Evolutionary conservation across 352 stramenopile genomes (phyloP).

Genomic region (Globisporangium splendens): DNA sequence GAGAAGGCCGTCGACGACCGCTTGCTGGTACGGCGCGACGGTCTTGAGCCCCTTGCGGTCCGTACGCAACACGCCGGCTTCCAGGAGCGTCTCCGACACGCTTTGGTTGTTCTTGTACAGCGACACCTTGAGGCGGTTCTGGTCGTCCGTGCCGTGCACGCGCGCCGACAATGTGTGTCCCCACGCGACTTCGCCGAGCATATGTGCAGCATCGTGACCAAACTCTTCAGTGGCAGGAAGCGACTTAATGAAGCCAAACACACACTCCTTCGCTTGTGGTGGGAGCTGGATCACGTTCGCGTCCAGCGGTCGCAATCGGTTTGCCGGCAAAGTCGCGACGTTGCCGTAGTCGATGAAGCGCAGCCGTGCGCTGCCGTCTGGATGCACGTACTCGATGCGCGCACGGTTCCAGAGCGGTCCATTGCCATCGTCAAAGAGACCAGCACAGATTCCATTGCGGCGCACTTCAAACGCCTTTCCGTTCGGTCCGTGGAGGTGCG

Average conservation of each 20-base stretch:
- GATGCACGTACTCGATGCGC: slow-evolving; percentile 81
- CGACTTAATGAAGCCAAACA: slow-evolving; percentile 85
- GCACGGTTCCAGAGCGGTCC: slow-evolving; percentile 93
- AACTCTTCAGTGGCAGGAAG: slow-evolving; percentile 88
- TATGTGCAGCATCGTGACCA: slow-evolving; percentile 88
- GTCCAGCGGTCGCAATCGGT: slow-evolving; percentile 89
- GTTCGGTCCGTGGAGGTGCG: slow-evolving; percentile 77
- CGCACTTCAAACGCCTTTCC: slow-evolving; percentile 91
- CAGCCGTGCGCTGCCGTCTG: slow-evolving; percentile 67
- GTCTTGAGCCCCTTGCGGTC: slow-evolving; percentile 78
- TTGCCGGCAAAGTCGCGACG: slow-evolving; percentile 76
- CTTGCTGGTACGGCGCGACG: slow-evolving; percentile 64
- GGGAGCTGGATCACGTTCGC: slow-evolving; percentile 87
- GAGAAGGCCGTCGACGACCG: slow-evolving; percentile 87
- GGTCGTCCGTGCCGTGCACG: slow-evolving; percentile 69
- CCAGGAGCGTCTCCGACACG: slow-evolving; percentile 89
- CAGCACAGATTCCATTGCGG: slow-evolving; percentile 87
- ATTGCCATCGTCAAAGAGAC: slow-evolving; percentile 95
- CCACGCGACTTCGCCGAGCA: slow-evolving; percentile 90
- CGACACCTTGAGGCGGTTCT: slow-evolving; percentile 66
- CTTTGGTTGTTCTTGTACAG: slow-evolving; percentile 79
- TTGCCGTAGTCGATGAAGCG: slow-evolving; percentile 97
- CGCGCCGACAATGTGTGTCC: slow-evolving; percentile 86
- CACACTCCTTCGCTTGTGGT: slow-evolving; percentile 82
- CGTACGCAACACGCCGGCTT: slow-evolving; percentile 85